A percentile compares a stretch with the other conserved stretches of the same genome.
Conservation (phyloP, 345 rosid genomes). For the Bruguiera sexangula region DNA sequence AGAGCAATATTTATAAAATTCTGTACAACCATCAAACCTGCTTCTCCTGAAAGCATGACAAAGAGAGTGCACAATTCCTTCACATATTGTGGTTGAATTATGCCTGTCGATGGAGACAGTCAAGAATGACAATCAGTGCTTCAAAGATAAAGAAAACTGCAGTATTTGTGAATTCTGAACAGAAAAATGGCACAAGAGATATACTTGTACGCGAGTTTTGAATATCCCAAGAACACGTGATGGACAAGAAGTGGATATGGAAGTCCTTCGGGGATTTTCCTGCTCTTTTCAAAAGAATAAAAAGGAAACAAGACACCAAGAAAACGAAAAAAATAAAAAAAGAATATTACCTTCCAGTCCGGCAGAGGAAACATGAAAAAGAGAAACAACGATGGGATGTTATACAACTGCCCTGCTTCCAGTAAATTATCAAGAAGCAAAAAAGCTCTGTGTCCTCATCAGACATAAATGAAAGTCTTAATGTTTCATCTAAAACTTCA, state of each 20-base stretch:
- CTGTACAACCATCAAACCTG: slow-evolving; percentile 35
- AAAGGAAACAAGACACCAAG: neutral
- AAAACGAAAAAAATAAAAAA: too few species aligned
- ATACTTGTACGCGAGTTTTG: slow-evolving; percentile 50
- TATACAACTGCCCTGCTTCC: too few species aligned
- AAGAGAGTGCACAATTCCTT: slow-evolving; percentile 58
- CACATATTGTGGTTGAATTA: slow-evolving; percentile 48
- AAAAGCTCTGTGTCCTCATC: neutral
- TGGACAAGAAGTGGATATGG: slow-evolving; percentile 29
- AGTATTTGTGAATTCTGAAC: slow-evolving; percentile 8
- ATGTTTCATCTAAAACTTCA: neutral
- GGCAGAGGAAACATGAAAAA: neutral
- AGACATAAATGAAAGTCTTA: neutral
- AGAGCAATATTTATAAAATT: neutral
- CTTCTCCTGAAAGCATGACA: slow-evolving; percentile 46
- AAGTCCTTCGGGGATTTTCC: slow-evolving; percentile 19
- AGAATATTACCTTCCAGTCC: neutral
- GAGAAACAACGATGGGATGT: neutral
- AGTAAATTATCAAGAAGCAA: too few species aligned
- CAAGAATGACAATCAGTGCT: slow-evolving; percentile 26
- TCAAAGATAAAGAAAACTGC: neutral
- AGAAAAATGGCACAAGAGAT: slow-evolving; percentile 1
- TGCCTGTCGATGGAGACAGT: slow-evolving; percentile 60
- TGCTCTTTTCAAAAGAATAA: neutral
- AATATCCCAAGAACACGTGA: slow-evolving; percentile 33